These are phyloP conservation scores for Leucocoprinus sp. DNA, from an alignment of 768 basidiomycete species.

Conservation along the genomic window DNA sequence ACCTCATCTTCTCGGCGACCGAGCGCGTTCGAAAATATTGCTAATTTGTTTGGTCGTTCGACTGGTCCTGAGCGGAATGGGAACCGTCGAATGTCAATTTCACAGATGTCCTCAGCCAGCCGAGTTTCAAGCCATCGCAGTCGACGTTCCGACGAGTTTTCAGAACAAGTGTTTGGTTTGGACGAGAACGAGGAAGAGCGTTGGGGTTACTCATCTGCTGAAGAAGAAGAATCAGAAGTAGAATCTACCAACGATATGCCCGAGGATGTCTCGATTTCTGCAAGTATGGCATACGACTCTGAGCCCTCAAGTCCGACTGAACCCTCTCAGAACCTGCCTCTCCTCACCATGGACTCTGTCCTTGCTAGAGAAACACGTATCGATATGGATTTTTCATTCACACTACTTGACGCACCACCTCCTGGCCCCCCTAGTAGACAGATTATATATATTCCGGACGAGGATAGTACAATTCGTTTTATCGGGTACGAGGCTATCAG, in stretches of 20 bases:
- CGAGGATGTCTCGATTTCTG: slow-evolving; percentile 39
- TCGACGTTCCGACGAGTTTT: slow-evolving; percentile 47
- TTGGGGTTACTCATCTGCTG: slow-evolving; percentile 92
- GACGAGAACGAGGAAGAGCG: slow-evolving; percentile 61
- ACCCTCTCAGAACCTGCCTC: slow-evolving; percentile 45
- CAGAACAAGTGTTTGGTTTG: slow-evolving; percentile 47
- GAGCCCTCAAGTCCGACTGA: slow-evolving; percentile 54
- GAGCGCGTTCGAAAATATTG: slow-evolving; percentile 57
- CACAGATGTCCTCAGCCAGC: slow-evolving; percentile 48
- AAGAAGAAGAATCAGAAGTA: slow-evolving; percentile 48
- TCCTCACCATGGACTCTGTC: slow-evolving; percentile 67
- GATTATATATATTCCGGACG: slow-evolving; percentile 78
- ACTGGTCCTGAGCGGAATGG: slow-evolving; percentile 30
- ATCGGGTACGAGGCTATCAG: slow-evolving; percentile 69
- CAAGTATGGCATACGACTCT: slow-evolving; percentile 67
- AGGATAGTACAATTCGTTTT: slow-evolving; percentile 83
- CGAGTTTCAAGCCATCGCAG: slow-evolving; percentile 45
- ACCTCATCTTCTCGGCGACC: slow-evolving; percentile 30
- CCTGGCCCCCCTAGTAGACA: slow-evolving; percentile 81
- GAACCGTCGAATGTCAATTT: slow-evolving; percentile 45
- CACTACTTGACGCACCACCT: slow-evolving; percentile 61
- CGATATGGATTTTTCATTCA: slow-evolving; percentile 65
- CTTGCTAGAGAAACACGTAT: slow-evolving; percentile 81
- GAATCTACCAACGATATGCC: slow-evolving; percentile 27
- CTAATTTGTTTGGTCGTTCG: slow-evolving; percentile 54